Evolutionary conservation across 768 basidiomycete genomes (phyloP), one percentile per base, ranked within the genome.

Genomic region (Dictyophora rubrovolvata): DNA sequence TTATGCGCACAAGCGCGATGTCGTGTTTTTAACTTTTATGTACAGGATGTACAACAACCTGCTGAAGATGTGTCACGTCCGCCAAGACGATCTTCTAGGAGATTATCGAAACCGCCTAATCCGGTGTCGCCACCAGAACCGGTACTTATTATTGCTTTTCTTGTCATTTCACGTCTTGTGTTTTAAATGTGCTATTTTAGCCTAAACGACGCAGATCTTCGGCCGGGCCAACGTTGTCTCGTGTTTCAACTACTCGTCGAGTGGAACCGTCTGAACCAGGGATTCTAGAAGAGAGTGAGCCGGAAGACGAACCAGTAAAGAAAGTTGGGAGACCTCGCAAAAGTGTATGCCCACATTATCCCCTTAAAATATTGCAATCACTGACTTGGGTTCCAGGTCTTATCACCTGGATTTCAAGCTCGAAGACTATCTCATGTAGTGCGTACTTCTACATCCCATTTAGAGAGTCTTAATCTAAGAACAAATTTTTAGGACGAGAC

Each of bases 171-270:
- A 35, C 50, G 66, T 21, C 63, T 63, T 37, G 58, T 54, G 56
- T 53, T n/a, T 65, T 66, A 21, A 64, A 58, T 33, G 53, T 22
- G 28, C 7, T 7, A 28, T 56, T 1, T 64, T 53, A 89, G 87
- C 78, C 84, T n/a, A 91, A 90, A 67, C 80, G 88, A 58, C 79
- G 88, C 42, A 78, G 89, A 64, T 87, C 87, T 12, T 88, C 89
- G 22, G 88, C 88, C 0, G 59, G 53, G 4, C 59, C 59, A 34
- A 73, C 20, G 65, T 89, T 1, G 67, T 75, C 7, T 86, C 90
- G 71, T 87, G 88, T 71, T 89, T 87, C 61, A 4, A 50, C 53
- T 8, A 48, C 20, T 10, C 55, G 46, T 37, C 17, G 50, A 21
- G 56, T 52, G 17, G 28, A 51, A 21, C 60, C 57, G 1, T 7